A percentile compares a stretch with the other conserved stretches of the same genome.
Conservation (phyloP, 2,329 filamentous ascomycete species). For the Hirsutella minnesotensis region DNA sequence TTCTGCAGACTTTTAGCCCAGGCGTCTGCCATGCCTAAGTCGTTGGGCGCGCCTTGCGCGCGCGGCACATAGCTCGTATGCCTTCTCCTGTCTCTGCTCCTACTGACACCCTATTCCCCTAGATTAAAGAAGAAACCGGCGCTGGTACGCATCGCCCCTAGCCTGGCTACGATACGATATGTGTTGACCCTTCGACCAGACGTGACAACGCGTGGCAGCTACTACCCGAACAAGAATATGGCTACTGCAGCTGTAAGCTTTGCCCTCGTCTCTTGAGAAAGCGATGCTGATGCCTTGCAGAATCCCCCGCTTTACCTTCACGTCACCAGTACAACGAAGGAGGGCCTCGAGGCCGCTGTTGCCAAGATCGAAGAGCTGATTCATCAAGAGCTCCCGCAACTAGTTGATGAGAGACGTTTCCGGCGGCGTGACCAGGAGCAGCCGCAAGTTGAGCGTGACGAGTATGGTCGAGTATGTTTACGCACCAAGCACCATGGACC, state of each 20-base stretch:
- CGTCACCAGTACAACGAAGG: constrained; percentile 83
- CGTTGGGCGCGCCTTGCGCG: constrained; percentile 53
- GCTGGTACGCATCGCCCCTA: constrained; percentile 69
- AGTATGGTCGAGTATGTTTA: constrained; percentile 66
- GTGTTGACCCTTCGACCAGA: constrained; percentile 54
- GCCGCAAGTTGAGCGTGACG: constrained; percentile 67
- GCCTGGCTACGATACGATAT: constrained; percentile 19
- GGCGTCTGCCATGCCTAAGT: constrained; percentile 29
- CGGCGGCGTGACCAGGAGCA: constrained; percentile 67
- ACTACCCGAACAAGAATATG: constrained; percentile 97
- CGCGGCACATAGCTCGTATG: constrained; percentile 53
- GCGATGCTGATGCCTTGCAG: constrained; percentile 29
- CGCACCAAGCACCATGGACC: not conserved
- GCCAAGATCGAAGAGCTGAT: constrained; percentile 87
- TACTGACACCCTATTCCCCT: constrained; percentile 85
- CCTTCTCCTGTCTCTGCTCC: constrained; percentile 62
- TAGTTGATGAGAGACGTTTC: constrained; percentile 91
- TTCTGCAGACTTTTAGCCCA: constrained; percentile 22
- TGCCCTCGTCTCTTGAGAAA: not conserved
- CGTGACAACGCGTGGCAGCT: constrained; percentile 95
- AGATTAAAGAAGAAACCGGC: constrained; percentile 99
- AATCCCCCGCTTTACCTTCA: constrained; percentile 91
- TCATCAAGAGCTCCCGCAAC: constrained; percentile 86
- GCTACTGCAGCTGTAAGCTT: constrained; percentile 74
- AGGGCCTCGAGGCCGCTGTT: constrained; percentile 82